Evolutionary conservation across 768 basidiomycete species (phyloP), one percentile per base, ranked within the genome.

Genomic region (Clitopilus passeckerianus): DNA sequence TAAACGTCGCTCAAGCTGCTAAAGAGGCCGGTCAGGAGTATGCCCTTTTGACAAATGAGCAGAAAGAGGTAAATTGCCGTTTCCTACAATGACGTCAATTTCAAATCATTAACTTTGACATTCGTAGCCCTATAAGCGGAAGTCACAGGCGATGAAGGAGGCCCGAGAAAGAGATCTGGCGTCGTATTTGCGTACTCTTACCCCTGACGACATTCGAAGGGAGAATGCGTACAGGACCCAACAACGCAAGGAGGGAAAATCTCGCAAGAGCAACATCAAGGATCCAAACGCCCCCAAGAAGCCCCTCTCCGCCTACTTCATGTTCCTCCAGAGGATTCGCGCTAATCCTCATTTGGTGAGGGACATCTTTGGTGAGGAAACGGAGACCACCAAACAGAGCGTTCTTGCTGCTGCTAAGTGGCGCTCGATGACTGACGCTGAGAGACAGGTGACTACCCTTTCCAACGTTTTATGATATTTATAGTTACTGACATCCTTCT

Each of bases 201-300:
- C 94, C 0, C 95, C 94, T 5, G 92, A 94, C 3, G 95, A 96
- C 71, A 95, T 97, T 80, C 91, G 93, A 67, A 89, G 87, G 69
- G 95, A 97, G 82, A 97, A 97, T 71, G 80, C 78, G 6, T 97
- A 89, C 75, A 87, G 95, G 43, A 87, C 95, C 41, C 92, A 93
- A 30, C 94, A 96, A 74, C 87, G 95, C 60, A 93, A 93, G 74
- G 90, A 91, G 15, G 95, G 95, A 62, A 94, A 93, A 73, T 94
- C 91, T 37, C 82, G 93, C 63, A 92, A 90, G 81, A 89, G 89
- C 64, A 97, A 97, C 71, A 90, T 97, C 74, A 96, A 95, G 77
- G 94, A 97, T 70, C 94, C 94, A 34, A 96, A 97, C 68, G 95
- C 93, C 7, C 95, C 95, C 2, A 95, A 94, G 85, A 96, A 96